These are phyloP conservation scores for Salvia rosmarinus DNA, from an alignment of 257 asterid species.

Conservation along the genomic window DNA sequence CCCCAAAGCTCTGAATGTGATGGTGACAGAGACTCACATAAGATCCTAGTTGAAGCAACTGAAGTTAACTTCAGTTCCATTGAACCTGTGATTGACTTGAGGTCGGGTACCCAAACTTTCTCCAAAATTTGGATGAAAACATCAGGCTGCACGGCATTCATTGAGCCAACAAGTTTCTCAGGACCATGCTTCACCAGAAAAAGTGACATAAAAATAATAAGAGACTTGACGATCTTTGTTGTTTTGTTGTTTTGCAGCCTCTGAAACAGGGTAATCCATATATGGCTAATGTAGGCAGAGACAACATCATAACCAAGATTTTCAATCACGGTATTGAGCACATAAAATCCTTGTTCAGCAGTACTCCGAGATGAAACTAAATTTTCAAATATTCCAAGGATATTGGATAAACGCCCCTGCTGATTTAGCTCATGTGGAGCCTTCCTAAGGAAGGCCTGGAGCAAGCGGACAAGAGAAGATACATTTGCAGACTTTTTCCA, in stretches of 20 bases:
- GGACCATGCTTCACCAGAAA: slow-evolving; percentile 78
- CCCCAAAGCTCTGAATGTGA: slow-evolving; percentile 77
- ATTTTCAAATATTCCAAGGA: slow-evolving; percentile 77
- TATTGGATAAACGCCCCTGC: slow-evolving; percentile 67
- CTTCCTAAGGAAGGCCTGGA: slow-evolving; percentile 92
- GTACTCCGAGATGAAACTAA: slow-evolving; percentile 68
- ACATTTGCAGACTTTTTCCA: slow-evolving; percentile 92
- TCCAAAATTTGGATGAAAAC: slow-evolving; percentile 62
- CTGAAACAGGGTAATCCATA: slow-evolving; percentile 78
- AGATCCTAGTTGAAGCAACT: slow-evolving; percentile 77
- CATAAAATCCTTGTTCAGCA: slow-evolving; percentile 89
- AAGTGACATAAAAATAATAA: slow-evolving; percentile 84
- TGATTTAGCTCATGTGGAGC: slow-evolving; percentile 82
- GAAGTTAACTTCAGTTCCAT: slow-evolving; percentile 80
- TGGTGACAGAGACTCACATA: slow-evolving; percentile 67
- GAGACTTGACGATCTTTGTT: slow-evolving; percentile 71
- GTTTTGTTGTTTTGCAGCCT: slow-evolving; percentile 66
- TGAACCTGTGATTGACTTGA: slow-evolving; percentile 72
- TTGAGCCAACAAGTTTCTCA: slow-evolving; percentile 68
- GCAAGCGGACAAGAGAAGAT: slow-evolving; percentile 87
- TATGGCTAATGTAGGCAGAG: slow-evolving; percentile 56
- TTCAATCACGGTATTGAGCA: slow-evolving; percentile 92
- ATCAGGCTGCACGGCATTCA: slow-evolving; percentile 74
- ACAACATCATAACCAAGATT: slow-evolving; percentile 77
- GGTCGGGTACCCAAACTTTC: slow-evolving; percentile 86